Percentiles rank a stretch among this genome's conserved stretches.
Evolutionary conservation across 495 filamentous ascomycete genomes (phyloP).

Genomic region (Daldinia decipiens): DNA sequence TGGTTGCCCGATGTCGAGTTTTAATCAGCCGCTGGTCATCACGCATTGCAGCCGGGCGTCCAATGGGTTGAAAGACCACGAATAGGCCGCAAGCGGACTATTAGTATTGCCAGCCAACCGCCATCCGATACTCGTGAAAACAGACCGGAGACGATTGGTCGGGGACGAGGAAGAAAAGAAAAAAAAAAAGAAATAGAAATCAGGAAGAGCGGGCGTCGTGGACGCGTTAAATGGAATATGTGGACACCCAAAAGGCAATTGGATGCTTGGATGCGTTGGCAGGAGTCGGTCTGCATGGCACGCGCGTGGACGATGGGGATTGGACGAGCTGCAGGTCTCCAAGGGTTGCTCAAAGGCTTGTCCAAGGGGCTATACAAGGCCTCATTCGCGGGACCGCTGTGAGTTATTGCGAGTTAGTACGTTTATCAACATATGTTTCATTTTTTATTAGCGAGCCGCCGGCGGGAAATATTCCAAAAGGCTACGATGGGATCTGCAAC

Average conservation of each 20-base stretch:
- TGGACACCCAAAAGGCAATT: constrained; percentile 44
- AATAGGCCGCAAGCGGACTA: constrained; percentile 40
- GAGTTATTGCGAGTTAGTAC: constrained; percentile 22
- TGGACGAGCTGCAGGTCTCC: constrained; percentile 43
- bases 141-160: constrained; percentile 31
- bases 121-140: constrained; percentile 6
- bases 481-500: constrained; percentile 39
- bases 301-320: constrained; percentile 48
- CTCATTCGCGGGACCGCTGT: constrained; percentile 21
- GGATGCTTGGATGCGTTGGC: constrained; percentile 47
- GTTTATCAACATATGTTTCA: constrained; percentile 8
- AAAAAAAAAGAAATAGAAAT: constrained; percentile 19
- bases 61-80: constrained; percentile 35
- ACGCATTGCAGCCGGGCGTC: constrained; percentile 41
- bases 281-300: constrained; percentile 27
- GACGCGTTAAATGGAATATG: constrained; percentile 45
- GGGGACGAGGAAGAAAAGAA: constrained; percentile 13
- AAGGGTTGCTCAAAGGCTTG: constrained; percentile 16
- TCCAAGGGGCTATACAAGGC: constrained; percentile 13
- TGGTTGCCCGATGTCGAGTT: constrained; percentile 38
- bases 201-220: constrained; percentile 39
- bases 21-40: constrained; percentile 45
- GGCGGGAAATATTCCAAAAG: constrained; percentile 45
- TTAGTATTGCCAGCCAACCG: constrained; percentile 22
- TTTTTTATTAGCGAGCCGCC: constrained; percentile 43